Base-by-base conservation (phyloP, 1,139 yeast species). In the Taiozyma sp. region DNA sequence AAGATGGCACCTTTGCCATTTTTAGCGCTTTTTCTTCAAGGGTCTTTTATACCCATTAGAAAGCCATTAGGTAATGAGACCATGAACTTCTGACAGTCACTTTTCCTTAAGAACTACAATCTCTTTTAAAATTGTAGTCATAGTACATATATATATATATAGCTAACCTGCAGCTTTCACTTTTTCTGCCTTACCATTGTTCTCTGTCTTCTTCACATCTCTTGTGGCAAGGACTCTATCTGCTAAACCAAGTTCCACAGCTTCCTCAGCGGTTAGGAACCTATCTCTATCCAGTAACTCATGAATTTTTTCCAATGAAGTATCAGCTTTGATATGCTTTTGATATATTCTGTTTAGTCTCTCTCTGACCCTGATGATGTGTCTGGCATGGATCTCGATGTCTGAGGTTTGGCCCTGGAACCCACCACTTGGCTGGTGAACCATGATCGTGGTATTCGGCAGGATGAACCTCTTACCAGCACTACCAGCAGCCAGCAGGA, bases 391-490 rank as follows among this genome's bases (percentile, higher is more conserved):
- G 42, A 65, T 67, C 40, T 67, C 69, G 16, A 67, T 63, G 50
- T 66, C 70, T 9, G 63, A 56, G 21, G 68, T 68, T 51, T 59
- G 68, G 14, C 68, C 70, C 19, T 61, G 57, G 48, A 62, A 58
- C 2, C 71, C 71, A 3, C 67, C 67, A 34, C 61, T 56, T 7
- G 71, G 71, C 48, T 67, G 71, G 44, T 67, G 71, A 0, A 67
- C 61, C 71, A 67, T 67, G 32, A 68, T 62, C 28, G 64, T 60
- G 6, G 69, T 62, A 43, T 67, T 62, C 19, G 71, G 71, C 24
- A 67, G 49, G 24, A 65, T 59, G 53, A 62, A 62, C 22, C 71
- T 54, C 43, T 59, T 57, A 2, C 67, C 68, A 24, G 51, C 50
- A 9, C 56, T 59, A 7, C 71, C 71, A 11, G 65, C 59, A 19